A percentile compares a stretch with the other conserved stretches of the same genome.
Evolutionary conservation across 208 protist species (phyloP).

Genomic region (Blechomonas ayalai): DNA sequence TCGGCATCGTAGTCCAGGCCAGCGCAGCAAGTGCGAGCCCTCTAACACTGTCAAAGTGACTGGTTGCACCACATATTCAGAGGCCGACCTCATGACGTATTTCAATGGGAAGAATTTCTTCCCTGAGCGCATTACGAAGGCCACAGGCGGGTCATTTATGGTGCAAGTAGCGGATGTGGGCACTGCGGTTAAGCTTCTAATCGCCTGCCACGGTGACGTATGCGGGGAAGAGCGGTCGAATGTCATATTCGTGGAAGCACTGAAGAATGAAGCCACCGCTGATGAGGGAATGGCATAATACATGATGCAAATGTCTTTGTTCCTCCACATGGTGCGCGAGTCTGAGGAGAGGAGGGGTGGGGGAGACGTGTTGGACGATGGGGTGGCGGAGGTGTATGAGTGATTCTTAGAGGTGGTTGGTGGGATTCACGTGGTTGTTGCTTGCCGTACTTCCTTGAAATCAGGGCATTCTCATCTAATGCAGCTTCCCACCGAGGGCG

Average conservation of each 20-base stretch:
- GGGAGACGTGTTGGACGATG: conserved; percentile 1
- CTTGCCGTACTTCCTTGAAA: no score
- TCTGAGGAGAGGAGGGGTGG: neutral
- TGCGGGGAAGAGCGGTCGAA: conserved; percentile 85
- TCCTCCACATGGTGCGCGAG: neutral
- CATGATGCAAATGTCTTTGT: conserved; percentile 5
- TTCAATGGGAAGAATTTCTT: conserved; percentile 70
- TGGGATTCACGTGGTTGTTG: no score
- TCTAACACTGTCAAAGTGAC: conserved; percentile 76
- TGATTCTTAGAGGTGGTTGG: no score
- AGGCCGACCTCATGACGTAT: conserved; percentile 79
- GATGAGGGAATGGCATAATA: neutral
- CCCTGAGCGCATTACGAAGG: conserved; percentile 62
- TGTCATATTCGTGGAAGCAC: conserved; percentile 81
- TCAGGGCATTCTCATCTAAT: no score
- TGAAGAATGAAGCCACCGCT: conserved; percentile 14
- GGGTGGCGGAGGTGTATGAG: neutral
- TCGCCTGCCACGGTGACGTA: conserved; percentile 73
- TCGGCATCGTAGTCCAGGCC: conserved; percentile 78
- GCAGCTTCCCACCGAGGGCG: no score
- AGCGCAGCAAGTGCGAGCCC: conserved; percentile 66
- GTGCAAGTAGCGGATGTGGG: conserved; percentile 55
- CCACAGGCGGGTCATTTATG: conserved; percentile 67
- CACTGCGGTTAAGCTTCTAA: conserved; percentile 73
- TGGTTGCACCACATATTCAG: conserved; percentile 60